These are phyloP conservation scores for Fraxinus anomala DNA, from an alignment of 257 asterid genomes.

Conservation along the genomic window DNA sequence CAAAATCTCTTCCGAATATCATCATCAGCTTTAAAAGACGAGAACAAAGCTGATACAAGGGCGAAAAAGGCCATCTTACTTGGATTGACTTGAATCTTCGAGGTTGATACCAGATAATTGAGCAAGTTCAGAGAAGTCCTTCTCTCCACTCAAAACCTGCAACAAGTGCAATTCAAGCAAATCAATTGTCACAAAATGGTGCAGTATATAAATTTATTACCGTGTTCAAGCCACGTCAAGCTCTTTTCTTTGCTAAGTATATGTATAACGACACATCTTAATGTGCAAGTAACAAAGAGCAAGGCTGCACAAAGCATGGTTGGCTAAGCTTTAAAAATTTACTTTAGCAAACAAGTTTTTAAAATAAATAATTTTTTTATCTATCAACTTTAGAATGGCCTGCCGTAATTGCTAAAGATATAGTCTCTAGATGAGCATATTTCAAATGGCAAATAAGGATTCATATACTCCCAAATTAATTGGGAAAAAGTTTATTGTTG, in stretches of 20 bases:
- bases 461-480: neutral
- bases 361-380: neutral
- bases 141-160: slow-evolving; percentile 77
- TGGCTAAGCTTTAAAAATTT: neutral
- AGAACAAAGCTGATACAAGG: neutral
- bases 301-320: neutral
- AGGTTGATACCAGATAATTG: slow-evolving; percentile 61
- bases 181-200: slow-evolving; percentile 9
- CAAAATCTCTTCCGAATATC: neutral
- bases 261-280: neutral
- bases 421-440: neutral
- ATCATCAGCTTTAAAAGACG: neutral
- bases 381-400: neutral
- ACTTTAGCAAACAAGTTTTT: neutral
- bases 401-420: neutral
- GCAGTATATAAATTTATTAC: neutral
- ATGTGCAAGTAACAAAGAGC: neutral
- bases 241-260: slow-evolving; percentile 4
- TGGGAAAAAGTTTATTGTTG: neutral
- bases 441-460: neutral
- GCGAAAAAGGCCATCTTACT: slow-evolving; percentile 23
- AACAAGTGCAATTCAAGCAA: slow-evolving; percentile 14
- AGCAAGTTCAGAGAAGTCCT: slow-evolving; percentile 74
- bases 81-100: slow-evolving; percentile 54
- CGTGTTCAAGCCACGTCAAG: neutral